These are phyloP conservation scores for Taiozyma onychis DNA, from an alignment of 1,139 yeast species.

Conservation along the genomic window DNA sequence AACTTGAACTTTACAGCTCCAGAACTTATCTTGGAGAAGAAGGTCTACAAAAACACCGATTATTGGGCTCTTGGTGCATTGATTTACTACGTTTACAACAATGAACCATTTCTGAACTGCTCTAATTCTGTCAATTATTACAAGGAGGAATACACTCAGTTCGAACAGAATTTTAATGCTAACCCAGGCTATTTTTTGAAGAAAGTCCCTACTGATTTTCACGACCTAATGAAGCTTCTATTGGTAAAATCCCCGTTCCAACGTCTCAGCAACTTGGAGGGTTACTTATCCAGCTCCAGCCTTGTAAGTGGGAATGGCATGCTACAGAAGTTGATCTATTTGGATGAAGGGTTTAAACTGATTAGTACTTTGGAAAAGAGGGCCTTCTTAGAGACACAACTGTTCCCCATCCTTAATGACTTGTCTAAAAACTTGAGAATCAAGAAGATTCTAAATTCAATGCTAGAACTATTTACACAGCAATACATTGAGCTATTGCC, in stretches of 20 bases:
- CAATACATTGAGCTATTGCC: constrained; percentile 42
- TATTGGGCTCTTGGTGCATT: constrained; percentile 78
- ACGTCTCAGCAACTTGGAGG: constrained; percentile 24
- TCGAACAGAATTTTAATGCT: constrained; percentile 39
- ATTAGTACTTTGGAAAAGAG: constrained; percentile 3
- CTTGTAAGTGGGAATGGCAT: constrained; percentile 4
- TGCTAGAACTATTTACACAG: constrained; percentile 37
- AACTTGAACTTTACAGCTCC: constrained; percentile 77
- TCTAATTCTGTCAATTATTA: constrained; percentile 43
- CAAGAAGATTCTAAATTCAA: constrained; percentile 24
- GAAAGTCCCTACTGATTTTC: constrained; percentile 39
- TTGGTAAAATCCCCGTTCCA: constrained; percentile 35
- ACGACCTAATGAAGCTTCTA: constrained; percentile 33
- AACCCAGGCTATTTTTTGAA: constrained; percentile 44
- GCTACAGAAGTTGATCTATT: constrained; percentile 5
- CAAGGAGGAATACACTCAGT: constrained; percentile 38
- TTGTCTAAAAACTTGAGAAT: constrained; percentile 3
- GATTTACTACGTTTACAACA: constrained; percentile 58
- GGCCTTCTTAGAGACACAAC: constrained; percentile 1
- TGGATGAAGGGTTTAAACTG: constrained; percentile 10
- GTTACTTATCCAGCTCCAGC: constrained; percentile 6
- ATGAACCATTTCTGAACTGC: constrained; percentile 41
- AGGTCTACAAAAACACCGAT: constrained; percentile 65
- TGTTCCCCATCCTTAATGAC: constrained; percentile 5
- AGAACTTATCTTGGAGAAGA: constrained; percentile 55